Conservation (phyloP, 495 filamentous ascomycete genomes). For the Evansstolkia leycettana region DNA sequence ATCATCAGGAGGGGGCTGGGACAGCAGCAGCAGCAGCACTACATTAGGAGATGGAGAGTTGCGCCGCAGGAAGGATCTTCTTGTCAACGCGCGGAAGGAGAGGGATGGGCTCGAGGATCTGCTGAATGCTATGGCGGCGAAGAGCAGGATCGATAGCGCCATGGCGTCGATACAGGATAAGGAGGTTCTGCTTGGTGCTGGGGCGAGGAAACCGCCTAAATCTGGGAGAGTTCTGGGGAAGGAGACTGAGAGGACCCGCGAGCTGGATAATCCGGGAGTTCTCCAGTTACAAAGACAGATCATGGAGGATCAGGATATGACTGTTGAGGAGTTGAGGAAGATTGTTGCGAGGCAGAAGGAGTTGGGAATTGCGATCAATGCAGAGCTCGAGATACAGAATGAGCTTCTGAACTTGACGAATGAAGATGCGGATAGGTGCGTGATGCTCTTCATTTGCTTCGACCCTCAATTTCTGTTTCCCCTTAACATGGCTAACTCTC, state of each 20-base stretch:
- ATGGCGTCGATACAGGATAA: constrained; percentile 45
- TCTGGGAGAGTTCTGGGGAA: constrained; percentile 68
- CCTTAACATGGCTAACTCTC: constrained; percentile 10
- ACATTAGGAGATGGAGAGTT: constrained; percentile 79
- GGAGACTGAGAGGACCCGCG: constrained; percentile 78
- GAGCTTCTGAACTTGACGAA: constrained; percentile 65
- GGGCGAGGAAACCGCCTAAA: constrained; percentile 12
- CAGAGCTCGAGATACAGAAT: constrained; percentile 77
- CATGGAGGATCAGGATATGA: constrained; percentile 77
- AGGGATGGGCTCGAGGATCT: constrained; percentile 77
- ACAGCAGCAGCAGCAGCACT: constrained; percentile 12
- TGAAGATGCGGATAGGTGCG: constrained; percentile 56
- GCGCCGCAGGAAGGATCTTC: constrained; percentile 63
- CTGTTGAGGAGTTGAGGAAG: constrained; percentile 61
- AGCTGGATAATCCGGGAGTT: constrained; percentile 83
- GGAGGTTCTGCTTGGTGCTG: constrained; percentile 29
- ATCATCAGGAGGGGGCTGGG: constrained; percentile 6
- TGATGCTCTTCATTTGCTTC: constrained; percentile 5
- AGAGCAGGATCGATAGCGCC: constrained; percentile 32
- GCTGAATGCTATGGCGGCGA: constrained; percentile 56
- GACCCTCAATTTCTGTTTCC: not conserved
- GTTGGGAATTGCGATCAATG: constrained; percentile 72
- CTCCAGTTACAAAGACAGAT: constrained; percentile 72
- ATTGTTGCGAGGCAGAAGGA: constrained; percentile 73
- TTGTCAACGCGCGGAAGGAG: constrained; percentile 69